Base-by-base conservation (phyloP, 2,329 filamentous ascomycete species). In the Calonectria crousiana region DNA sequence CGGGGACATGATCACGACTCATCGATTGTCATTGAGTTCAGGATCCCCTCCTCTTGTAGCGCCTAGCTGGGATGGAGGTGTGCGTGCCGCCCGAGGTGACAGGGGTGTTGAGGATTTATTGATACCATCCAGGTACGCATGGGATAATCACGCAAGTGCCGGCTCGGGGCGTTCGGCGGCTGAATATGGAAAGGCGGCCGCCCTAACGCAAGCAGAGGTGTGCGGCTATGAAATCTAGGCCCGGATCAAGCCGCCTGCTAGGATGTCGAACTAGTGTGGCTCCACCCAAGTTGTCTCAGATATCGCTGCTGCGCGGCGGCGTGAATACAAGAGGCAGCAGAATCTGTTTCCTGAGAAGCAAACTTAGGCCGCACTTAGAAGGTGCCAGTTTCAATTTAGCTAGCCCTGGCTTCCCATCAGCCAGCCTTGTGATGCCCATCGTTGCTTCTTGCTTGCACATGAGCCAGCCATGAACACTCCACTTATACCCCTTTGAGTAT, bases 351-450 rank as follows among this genome's bases (percentile, higher is more conserved):
- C 34, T 60, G 5, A 26, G 16, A 6, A 38, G 32, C 4, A 60
- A 23, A 38, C n/a, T 60, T 38, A 16, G n/a, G 32, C 53, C 20
- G 14, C 53, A 18, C n/a, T 38, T 26, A 38, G 32, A n/a, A 23
- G 32, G n/a, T 38, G 53, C 23, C 23, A 60, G 13, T 6, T 23
- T 36, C 23, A 23, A 60, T 23, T 16, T 28, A 36, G 53, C 13
- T 20, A 38, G 23, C 20, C n/a, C 11, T 38, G 13, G 13, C 14
- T 38, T 16, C 53, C 34, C 34, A 18, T 60, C 53, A 60, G 53
- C 53, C 53, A 60, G 53, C 53, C 53, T 60, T 60, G 34, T 28
- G n/a, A 38, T 60, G 53, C 34, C 53, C 34, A 60, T 60, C 53
- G 18, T 36, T 60, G 16, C 32, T n/a, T 18, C 53, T 60, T 60